Evolutionary conservation across 2,329 filamentous ascomycete genomes (phyloP).

Genomic region (Arthroderma sp.): DNA sequence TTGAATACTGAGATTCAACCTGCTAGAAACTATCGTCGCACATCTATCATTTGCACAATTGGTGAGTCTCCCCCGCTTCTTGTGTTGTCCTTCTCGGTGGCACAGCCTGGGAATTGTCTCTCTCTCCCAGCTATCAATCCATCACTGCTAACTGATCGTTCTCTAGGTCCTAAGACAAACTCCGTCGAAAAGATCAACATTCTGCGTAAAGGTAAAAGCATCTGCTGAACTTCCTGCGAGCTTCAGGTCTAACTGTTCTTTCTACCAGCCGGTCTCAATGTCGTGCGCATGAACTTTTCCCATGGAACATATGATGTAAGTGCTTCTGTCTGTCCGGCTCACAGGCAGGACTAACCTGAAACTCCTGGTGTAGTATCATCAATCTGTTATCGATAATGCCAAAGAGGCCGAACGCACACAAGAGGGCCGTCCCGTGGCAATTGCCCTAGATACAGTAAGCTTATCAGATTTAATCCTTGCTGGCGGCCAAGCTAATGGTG

Average conservation of each 20-base stretch:
- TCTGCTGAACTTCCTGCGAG: neutral
- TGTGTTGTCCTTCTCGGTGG: neutral
- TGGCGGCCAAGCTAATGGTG: slow-evolving; percentile 1
- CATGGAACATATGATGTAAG: slow-evolving; percentile 69
- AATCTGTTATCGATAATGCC: slow-evolving; percentile 94
- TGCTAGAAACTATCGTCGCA: slow-evolving; percentile 81
- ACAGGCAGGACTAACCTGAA: neutral
- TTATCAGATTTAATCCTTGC: slow-evolving; percentile 23
- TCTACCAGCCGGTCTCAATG: slow-evolving; percentile 66
- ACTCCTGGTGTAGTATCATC: slow-evolving; percentile 56
- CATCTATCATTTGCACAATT: slow-evolving; percentile 98
- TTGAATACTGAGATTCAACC: slow-evolving; percentile 85
- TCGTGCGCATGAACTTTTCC: slow-evolving; percentile 99
- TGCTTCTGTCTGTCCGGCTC: slow-evolving; percentile 1
- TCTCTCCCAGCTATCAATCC: neutral
- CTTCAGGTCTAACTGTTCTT: slow-evolving; percentile 1
- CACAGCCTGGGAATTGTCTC: neutral
- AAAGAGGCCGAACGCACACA: slow-evolving; percentile 69
- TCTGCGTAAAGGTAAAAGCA: slow-evolving; percentile 52
- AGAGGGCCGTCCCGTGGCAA: slow-evolving; percentile 76
- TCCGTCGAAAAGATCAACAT: slow-evolving; percentile 92
- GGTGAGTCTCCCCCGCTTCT: slow-evolving; percentile 35
- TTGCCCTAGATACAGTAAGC: slow-evolving; percentile 74
- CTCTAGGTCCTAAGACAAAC: slow-evolving; percentile 83
- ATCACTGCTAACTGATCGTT: neutral